phyloP scores from a whole-genome alignment of 2,329 filamentous ascomycete genomes.

The Orbilia oligospora region DNA sequence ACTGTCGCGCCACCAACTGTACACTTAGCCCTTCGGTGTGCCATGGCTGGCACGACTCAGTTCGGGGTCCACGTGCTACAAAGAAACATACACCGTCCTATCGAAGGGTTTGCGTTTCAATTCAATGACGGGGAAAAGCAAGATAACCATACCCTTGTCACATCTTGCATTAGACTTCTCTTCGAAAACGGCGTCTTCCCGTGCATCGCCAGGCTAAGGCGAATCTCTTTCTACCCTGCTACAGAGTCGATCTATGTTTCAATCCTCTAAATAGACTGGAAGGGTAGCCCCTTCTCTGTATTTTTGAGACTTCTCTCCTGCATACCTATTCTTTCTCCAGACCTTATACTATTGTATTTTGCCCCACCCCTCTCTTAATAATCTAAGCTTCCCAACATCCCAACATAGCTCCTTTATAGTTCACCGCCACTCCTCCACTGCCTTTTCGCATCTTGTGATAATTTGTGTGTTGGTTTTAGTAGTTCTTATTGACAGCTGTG shows the following conservation, averaged over 20 bases:
- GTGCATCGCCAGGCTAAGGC: slow-evolving; percentile 37
- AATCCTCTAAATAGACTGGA: slow-evolving; percentile 53
- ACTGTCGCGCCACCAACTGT: slow-evolving; percentile 51
- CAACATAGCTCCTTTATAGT: slow-evolving; percentile 1
- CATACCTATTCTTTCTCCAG: slow-evolving; percentile 31
- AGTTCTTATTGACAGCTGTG: not conserved
- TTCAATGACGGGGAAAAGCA: slow-evolving; percentile 23
- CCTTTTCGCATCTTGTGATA: slow-evolving; percentile 35
- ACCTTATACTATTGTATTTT: slow-evolving; percentile 4
- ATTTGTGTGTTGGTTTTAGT: slow-evolving; percentile 51
- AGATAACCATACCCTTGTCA: slow-evolving; percentile 45
- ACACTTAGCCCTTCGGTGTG: slow-evolving; percentile 7
- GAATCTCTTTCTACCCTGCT: slow-evolving; percentile 23
- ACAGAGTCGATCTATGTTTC: slow-evolving; percentile 9
- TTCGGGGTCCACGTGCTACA: slow-evolving; percentile 55
- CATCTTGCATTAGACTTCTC: slow-evolving; percentile 47
- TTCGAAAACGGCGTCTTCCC: slow-evolving; percentile 55
- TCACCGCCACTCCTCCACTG: not conserved
- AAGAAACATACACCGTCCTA: slow-evolving; percentile 46
- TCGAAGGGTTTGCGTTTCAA: slow-evolving; percentile 47
- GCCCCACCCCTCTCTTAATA: not conserved
- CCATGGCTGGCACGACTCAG: slow-evolving; percentile 45
- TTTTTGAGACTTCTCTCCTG: slow-evolving; percentile 18
- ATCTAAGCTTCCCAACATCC: slow-evolving; percentile 12
- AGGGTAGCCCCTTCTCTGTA: slow-evolving; percentile 25